Evolutionary conservation across 2,329 filamentous ascomycete species (phyloP), one percentile per base, ranked within the genome.

Genomic region (Apiospora malaysiana): DNA sequence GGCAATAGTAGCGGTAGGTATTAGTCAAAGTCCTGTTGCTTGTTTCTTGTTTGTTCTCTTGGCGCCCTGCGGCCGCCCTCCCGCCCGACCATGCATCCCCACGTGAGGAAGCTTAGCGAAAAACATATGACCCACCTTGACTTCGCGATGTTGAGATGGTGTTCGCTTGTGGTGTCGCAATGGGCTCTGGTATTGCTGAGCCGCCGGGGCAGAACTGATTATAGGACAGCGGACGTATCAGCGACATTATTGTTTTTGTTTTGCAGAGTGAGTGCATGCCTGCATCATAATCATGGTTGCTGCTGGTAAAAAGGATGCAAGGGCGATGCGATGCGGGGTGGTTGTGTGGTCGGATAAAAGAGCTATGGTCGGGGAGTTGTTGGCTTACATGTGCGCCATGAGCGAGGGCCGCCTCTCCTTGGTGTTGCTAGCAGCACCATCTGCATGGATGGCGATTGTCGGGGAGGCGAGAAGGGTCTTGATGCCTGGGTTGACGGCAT

Each of bases 131-230:
- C 82, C 72, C 73, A 89, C 88, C 84, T 89, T 90, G 79, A 90
- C 82, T 76, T 88, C 84, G 71, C 86, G 86, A 80, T 88, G 87
- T 23, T 85, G 84, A 65, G 87, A 90, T 0, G 88, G 88, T 0
- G 87, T 88, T 63, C 88, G 83, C 72, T 82, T 85, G 76, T 90
- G 88, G 68, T 90, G 88, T 71, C 88, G 84, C 78, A 88, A 78
- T 42, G 88, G 88, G 72, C 87, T 90, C 69, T 84, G 82, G 75
- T 83, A 88, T 68, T 81, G 79, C 78, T 42, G 81, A 72, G 59
- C 75, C 25, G 81, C 77, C 46, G 84, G 83, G 25, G 85, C 83
- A 68, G 85, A 84, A 68, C 85, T 88, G 73, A 51, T 14, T 73
- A 56, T 14, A 14, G n/a, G 14, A n/a, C 0, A 23, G 2, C n/a